Base-by-base conservation (phyloP, 2,329 filamentous ascomycete genomes). In the Nectriaceae sp. region DNA sequence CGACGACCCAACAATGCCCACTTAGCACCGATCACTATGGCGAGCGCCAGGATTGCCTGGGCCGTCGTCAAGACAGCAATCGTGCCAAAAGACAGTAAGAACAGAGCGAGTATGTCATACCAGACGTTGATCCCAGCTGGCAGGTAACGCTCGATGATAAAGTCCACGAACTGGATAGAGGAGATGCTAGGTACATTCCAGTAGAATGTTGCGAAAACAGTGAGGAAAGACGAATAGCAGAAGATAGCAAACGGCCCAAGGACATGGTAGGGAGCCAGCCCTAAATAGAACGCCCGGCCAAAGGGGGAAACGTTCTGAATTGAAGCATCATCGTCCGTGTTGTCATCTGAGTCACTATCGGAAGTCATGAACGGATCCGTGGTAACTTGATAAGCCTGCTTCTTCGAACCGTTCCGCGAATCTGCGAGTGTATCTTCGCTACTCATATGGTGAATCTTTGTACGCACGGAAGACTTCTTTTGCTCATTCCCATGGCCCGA, bases 241-340 rank as follows among this genome's bases (percentile, higher is more conserved):
- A 78, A 75, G 53, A 81, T 80, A 11, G 69, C 62, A 45, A 69
- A 69, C 11, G 72, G 73, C 2, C 73, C 70, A 36, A 78, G 64
- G 20, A 82, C 79, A 36, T 68, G 66, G 65, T 81, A 82, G 1
- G 74, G 68, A 2, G 78, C 76, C 40, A 75, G 63, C 16, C 70
- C 69, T 39, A 75, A 66, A 63, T 82, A 82, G 61, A 82, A 82
- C 2, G 79, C 79, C 10, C 77, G 72, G 22, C 79, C 79, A 53
- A 83, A 83, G 1, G 79, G 78, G 3, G 70, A 70, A 5, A 65
- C 53, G 18, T 56, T 53, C 24, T 29, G 24, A 6, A 11, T 5
- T 19, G 8, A 6, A 16, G 33, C 15, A 4, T 41, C 22, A 8
- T 50, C 43, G 1, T 40, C 31, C 5, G 43, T 13, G 16, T 8